These are phyloP conservation scores for Maudiozyma pseudohumilis DNA, from an alignment of 805 yeast genomes.

Conservation along the genomic window DNA sequence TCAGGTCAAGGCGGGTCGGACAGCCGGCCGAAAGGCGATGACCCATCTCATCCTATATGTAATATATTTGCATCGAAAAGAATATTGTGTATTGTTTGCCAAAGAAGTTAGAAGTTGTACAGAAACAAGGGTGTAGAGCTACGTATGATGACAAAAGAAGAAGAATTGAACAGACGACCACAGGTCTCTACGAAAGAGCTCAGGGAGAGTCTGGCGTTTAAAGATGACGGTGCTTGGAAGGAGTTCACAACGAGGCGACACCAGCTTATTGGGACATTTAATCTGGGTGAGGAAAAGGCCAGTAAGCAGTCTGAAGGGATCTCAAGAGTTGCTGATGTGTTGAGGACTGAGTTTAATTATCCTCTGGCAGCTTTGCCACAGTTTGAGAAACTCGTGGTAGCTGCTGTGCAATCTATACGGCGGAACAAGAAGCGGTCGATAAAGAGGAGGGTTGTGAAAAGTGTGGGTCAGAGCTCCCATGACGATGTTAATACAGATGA, in stretches of 20 bases:
- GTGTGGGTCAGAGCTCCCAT: no score
- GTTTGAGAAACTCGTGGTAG: slow-evolving; percentile 82
- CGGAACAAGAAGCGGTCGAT: slow-evolving; percentile 70
- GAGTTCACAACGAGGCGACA: slow-evolving; percentile 78
- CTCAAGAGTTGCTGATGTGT: slow-evolving; percentile 60
- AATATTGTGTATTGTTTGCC: no score
- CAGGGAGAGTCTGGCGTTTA: slow-evolving; percentile 51
- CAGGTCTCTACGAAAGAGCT: slow-evolving; percentile 16
- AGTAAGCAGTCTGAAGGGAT: slow-evolving; percentile 86
- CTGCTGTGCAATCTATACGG: slow-evolving; percentile 89
- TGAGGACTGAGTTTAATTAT: slow-evolving; percentile 71
- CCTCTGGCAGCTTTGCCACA: slow-evolving; percentile 49
- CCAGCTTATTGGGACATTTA: slow-evolving; percentile 72
- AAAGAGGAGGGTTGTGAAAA: slow-evolving; percentile 19
- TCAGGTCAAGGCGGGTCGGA: no score
- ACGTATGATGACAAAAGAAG: background rate
- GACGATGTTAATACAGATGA: background rate
- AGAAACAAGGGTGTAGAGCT: no score
- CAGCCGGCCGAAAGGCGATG: no score
- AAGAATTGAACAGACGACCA: background rate
- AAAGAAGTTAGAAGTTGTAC: no score
- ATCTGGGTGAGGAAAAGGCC: slow-evolving; percentile 59
- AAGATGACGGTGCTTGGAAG: slow-evolving; percentile 80
- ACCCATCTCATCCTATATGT: no score
- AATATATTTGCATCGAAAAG: no score